Percentiles rank a stretch among this genome's conserved stretches.
Conservation (phyloP, 192 early-diverging fungal species). For the Phlyctochytrium planicorne region DNA sequence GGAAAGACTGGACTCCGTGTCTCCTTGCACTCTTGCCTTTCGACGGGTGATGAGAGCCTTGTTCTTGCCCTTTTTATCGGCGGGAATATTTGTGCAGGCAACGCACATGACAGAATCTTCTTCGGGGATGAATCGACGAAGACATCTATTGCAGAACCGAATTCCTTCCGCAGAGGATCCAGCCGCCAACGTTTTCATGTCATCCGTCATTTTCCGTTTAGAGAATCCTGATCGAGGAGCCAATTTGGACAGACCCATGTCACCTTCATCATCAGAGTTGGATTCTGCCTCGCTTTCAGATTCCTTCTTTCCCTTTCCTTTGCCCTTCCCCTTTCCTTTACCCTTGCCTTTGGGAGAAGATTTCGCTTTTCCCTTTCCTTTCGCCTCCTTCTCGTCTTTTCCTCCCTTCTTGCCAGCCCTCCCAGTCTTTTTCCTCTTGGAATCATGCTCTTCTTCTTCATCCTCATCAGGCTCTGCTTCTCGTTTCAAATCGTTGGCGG, state of each 20-base stretch:
- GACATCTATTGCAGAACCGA: slow-evolving; percentile 20
- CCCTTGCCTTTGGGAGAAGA: neutral
- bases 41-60: neutral
- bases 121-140: slow-evolving; percentile 20
- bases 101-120: slow-evolving; percentile 15
- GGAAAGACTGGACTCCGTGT: neutral
- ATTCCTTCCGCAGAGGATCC: neutral
- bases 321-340: slow-evolving; percentile 13
- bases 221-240: slow-evolving; percentile 1
- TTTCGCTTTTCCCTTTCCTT: neutral
- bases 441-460: neutral
- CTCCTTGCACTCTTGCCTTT: slow-evolving; percentile 10
- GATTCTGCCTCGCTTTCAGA: neutral
- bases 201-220: slow-evolving; percentile 1
- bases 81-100: slow-evolving; percentile 26
- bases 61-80: neutral
- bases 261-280: neutral
- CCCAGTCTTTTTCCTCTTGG: neutral
- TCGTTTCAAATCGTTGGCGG: too few species aligned
- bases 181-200: neutral
- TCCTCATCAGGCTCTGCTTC: neutral
- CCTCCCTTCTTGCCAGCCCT: neutral
- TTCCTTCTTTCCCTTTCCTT: neutral
- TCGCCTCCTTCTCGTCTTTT: neutral
- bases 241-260: too few species aligned